These are phyloP conservation scores for Dioscorea cayenensis DNA, from an alignment of 116 monocot genomes.

Conservation along the genomic window DNA sequence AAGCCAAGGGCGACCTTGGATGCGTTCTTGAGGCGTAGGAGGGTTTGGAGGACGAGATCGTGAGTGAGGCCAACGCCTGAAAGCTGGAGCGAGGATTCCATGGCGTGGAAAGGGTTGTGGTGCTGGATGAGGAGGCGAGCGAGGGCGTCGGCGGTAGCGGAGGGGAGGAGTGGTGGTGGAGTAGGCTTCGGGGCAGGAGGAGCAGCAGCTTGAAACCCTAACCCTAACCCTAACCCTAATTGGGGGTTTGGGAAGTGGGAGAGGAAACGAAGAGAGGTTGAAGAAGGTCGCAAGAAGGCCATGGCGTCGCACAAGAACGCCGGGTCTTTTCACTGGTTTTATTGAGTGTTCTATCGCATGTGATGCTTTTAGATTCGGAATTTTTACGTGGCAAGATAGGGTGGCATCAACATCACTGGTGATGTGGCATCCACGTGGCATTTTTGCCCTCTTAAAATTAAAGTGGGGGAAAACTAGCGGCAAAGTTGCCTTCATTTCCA, in stretches of 20 bases:
- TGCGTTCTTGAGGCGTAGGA: slow-evolving; percentile 79
- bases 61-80: slow-evolving; percentile 34
- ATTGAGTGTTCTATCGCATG: too few species aligned
- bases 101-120: slow-evolving; percentile 95
- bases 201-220: background rate
- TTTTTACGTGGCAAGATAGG: too few species aligned
- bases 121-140: slow-evolving; percentile 59
- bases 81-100: slow-evolving; percentile 81
- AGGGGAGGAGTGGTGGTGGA: slow-evolving; percentile 24
- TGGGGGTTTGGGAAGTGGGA: background rate
- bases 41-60: slow-evolving; percentile 61
- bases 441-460: too few species aligned
- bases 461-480: too few species aligned
- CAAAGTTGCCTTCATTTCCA: too few species aligned
- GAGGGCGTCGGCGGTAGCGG: slow-evolving; percentile 47
- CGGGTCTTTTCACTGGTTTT: too few species aligned
- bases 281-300: too few species aligned
- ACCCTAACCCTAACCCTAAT: slow-evolving; percentile 4
- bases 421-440: too few species aligned
- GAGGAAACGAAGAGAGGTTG: background rate
- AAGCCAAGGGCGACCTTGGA: slow-evolving; percentile 83
- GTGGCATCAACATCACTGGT: too few species aligned
- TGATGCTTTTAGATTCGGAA: too few species aligned
- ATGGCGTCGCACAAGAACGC: too few species aligned
- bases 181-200: slow-evolving; percentile 17